phyloP scores from a whole-genome alignment of 352 stramenopile species.

The Globisporangium echinulatum region DNA sequence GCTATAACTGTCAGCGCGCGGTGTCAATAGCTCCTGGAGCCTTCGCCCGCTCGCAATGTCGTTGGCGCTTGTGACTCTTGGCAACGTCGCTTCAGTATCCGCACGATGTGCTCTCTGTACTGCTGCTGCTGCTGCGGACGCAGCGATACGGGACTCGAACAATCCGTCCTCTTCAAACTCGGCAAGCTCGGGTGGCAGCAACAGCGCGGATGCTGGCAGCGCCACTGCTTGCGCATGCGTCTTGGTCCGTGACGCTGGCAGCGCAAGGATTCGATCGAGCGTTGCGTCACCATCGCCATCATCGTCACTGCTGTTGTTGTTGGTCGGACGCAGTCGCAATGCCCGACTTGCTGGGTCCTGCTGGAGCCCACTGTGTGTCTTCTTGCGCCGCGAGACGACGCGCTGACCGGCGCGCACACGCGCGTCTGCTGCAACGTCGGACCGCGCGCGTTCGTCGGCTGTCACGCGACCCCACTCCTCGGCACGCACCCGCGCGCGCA shows the following conservation, averaged over 20 bases:
- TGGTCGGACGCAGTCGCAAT: slow-evolving; percentile 14
- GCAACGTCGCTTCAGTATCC: no score
- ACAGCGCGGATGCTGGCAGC: slow-evolving; percentile 4
- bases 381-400: slow-evolving; percentile 28
- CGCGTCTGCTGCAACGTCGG: slow-evolving; percentile 34
- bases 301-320: slow-evolving; percentile 15
- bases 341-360: slow-evolving; percentile 15
- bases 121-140: no score
- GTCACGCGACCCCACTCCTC: slow-evolving; percentile 48
- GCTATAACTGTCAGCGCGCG: neutral
- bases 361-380: slow-evolving; percentile 16
- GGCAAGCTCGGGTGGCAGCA: slow-evolving; percentile 34
- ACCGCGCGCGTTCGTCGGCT: slow-evolving; percentile 40
- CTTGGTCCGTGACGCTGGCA: neutral
- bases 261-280: neutral
- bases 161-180: slow-evolving; percentile 63
- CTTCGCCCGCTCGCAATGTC: no score
- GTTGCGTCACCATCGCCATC: slow-evolving; percentile 12
- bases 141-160: neutral
- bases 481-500: slow-evolving; percentile 32
- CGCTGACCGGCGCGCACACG: slow-evolving; percentile 40
- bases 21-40: no score
- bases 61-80: no score
- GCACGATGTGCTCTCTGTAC: no score
- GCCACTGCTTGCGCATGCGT: neutral